Evolutionary conservation across 768 basidiomycete genomes (phyloP).

Genomic region (Xerocomellus amylosporus): DNA sequence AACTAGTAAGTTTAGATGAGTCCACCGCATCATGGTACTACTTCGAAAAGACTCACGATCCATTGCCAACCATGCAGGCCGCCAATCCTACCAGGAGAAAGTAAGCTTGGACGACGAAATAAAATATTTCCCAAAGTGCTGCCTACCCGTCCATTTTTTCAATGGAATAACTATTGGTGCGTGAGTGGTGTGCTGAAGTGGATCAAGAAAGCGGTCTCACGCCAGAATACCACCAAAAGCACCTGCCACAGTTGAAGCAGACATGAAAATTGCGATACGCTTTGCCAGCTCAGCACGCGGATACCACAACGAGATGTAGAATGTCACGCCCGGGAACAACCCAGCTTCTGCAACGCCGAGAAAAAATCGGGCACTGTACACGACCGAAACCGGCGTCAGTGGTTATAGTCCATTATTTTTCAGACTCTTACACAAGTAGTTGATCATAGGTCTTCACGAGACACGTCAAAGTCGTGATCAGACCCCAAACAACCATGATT

Average conservation of each 20-base stretch:
- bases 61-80: constrained; percentile 39
- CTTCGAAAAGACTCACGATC: constrained; percentile 30
- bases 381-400: constrained; percentile 1
- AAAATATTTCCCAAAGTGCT: constrained; percentile 4
- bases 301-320: constrained; percentile 56
- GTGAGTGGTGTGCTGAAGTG: background rate
- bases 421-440: constrained; percentile 28
- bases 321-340: constrained; percentile 39
- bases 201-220: constrained; percentile 26
- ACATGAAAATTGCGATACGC: constrained; percentile 58
- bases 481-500: constrained; percentile 39
- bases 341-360: constrained; percentile 49
- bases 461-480: constrained; percentile 37
- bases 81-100: constrained; percentile 17
- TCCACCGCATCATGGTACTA: background rate
- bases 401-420: background rate
- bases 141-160: constrained; percentile 35
- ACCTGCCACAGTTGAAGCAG: constrained; percentile 53
- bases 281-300: constrained; percentile 51
- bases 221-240: constrained; percentile 48
- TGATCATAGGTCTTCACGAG: constrained; percentile 32
- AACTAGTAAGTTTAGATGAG: constrained; percentile 23
- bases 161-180: constrained; percentile 33
- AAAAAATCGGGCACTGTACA: constrained; percentile 37
- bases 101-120: background rate